phyloP scores from a whole-genome alignment of 2,329 filamentous ascomycete genomes.

The Fusarium palustre region DNA sequence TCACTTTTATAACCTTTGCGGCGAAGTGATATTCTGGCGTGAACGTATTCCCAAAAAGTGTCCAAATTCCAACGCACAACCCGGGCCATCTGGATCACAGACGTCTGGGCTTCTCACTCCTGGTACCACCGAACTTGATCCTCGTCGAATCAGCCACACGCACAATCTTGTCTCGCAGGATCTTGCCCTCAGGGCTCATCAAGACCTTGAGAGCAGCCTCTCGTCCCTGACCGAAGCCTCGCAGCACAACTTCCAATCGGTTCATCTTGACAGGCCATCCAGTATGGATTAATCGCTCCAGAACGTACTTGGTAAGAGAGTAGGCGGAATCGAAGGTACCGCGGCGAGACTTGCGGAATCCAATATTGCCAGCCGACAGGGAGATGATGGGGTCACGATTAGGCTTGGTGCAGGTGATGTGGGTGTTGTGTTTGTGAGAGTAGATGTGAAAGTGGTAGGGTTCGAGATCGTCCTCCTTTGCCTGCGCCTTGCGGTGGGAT shows the following conservation, averaged over 20 bases:
- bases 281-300: constrained; percentile 85
- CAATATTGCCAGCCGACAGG: constrained; percentile 85
- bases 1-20: constrained; percentile 30
- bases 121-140: constrained; percentile 94
- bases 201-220: constrained; percentile 92
- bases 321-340: constrained; percentile 92
- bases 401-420: constrained; percentile 89
- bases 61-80: constrained; percentile 10
- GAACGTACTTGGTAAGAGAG: constrained; percentile 85
- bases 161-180: constrained; percentile 78
- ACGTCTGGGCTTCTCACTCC: constrained; percentile 85
- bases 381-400: constrained; percentile 83
- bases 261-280: constrained; percentile 81
- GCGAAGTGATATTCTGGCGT: constrained; percentile 23
- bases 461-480: constrained; percentile 59
- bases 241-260: constrained; percentile 81
- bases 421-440: constrained; percentile 92
- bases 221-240: constrained; percentile 87
- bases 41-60: constrained; percentile 25
- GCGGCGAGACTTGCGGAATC: constrained; percentile 86
- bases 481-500: constrained; percentile 35
- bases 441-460: constrained; percentile 91
- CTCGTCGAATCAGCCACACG: constrained; percentile 87
- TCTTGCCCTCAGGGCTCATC: constrained; percentile 84
- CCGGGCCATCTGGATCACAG: constrained; percentile 58